Conservation (phyloP, 495 filamentous ascomycete species). For the Bryoglossum gracile region DNA sequence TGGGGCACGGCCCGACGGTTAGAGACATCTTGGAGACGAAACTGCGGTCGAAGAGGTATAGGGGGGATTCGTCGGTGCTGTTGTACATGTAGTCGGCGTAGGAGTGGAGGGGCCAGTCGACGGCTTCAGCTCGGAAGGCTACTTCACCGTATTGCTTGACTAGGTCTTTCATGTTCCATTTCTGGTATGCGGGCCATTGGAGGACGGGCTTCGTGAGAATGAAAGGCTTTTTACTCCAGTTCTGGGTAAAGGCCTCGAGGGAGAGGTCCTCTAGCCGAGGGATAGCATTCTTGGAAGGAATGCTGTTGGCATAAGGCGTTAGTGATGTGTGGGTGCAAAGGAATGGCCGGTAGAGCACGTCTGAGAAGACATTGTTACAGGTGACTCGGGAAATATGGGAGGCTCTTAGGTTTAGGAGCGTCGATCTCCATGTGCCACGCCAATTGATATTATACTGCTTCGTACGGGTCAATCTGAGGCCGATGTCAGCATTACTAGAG, state of each 20-base stretch:
- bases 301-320: slow-evolving; percentile 56
- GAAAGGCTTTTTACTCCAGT: slow-evolving; percentile 79
- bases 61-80: slow-evolving; percentile 76
- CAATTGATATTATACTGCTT: too few species aligned
- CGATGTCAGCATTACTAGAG: too few species aligned
- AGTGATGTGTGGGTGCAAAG: slow-evolving; percentile 74
- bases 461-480: too few species aligned
- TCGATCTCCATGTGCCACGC: slow-evolving; percentile 83
- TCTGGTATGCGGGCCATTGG: slow-evolving; percentile 68
- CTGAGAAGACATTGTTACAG: slow-evolving; percentile 81
- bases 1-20: slow-evolving; percentile 45
- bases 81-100: slow-evolving; percentile 83
- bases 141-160: slow-evolving; percentile 54
- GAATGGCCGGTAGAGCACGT: slow-evolving; percentile 85
- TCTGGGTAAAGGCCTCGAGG: slow-evolving; percentile 59
- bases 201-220: slow-evolving; percentile 81
- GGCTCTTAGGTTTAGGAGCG: slow-evolving; percentile 57
- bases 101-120: slow-evolving; percentile 77
- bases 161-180: slow-evolving; percentile 65
- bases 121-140: slow-evolving; percentile 82
- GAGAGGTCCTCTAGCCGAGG: slow-evolving; percentile 59
- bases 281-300: slow-evolving; percentile 69
- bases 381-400: slow-evolving; percentile 45
- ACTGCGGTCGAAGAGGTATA: slow-evolving; percentile 84
- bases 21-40: slow-evolving; percentile 87